Evolutionary conservation across 2,329 filamentous ascomycete species (phyloP).

Genomic region (Xylaria sp.): DNA sequence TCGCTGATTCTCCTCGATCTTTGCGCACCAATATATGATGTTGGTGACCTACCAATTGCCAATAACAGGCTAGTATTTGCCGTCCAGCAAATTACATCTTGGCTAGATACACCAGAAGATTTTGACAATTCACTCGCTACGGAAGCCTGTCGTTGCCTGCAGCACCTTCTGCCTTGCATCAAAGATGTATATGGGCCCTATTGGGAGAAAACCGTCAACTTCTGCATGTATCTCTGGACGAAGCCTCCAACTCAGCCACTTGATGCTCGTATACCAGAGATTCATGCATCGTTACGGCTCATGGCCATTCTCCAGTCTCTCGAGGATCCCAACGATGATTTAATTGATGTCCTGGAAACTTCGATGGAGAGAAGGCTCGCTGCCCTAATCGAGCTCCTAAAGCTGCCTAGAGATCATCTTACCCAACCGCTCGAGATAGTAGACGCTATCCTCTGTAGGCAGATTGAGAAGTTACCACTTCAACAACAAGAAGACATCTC

Average conservation of each 20-base stretch:
- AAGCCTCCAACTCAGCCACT: slow-evolving; percentile 49
- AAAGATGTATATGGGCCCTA: slow-evolving; percentile 85
- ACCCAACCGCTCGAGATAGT: slow-evolving; percentile 76
- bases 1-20: slow-evolving; percentile 61
- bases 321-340: slow-evolving; percentile 82
- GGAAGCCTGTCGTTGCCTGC: slow-evolving; percentile 61
- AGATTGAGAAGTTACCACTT: slow-evolving; percentile 68
- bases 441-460: slow-evolving; percentile 73
- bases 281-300: slow-evolving; percentile 76
- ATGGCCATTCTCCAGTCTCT: slow-evolving; percentile 67
- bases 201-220: slow-evolving; percentile 72
- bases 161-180: slow-evolving; percentile 72
- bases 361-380: slow-evolving; percentile 60
- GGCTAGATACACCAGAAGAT: slow-evolving; percentile 62
- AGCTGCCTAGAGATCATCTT: slow-evolving; percentile 50
- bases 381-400: slow-evolving; percentile 68
- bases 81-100: slow-evolving; percentile 76
- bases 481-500: slow-evolving; percentile 66
- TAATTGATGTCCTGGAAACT: slow-evolving; percentile 74
- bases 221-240: slow-evolving; percentile 64
- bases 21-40: slow-evolving; percentile 57
- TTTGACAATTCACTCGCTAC: slow-evolving; percentile 52
- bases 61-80: slow-evolving; percentile 80
- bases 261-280: slow-evolving; percentile 62
- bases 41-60: slow-evolving; percentile 60